Evolutionary conservation across 495 filamentous ascomycete genomes (phyloP), one percentile per base, ranked within the genome.

Genomic region (Massariosphaeria phaeospora): DNA sequence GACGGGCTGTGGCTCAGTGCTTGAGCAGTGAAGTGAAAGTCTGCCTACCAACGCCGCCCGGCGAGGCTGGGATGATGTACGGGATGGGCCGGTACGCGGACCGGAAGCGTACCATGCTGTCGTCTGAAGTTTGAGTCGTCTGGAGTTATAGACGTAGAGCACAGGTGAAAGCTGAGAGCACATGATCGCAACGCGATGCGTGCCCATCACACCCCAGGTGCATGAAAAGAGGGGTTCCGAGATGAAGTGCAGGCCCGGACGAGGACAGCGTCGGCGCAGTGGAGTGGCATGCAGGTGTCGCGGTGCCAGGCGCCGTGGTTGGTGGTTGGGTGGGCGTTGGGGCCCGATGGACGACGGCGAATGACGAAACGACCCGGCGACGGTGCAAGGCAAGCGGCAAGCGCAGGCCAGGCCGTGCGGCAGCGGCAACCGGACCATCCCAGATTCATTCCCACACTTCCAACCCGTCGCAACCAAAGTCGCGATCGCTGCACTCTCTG

Each of bases 151-250:
- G n/a, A n/a, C n/a, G n/a, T n/a, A n/a, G n/a, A n/a, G n/a, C n/a
- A n/a, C n/a, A n/a, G n/a, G n/a, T n/a, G n/a, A n/a, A 39, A 18
- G 35, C 35, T 18, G n/a, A 9, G n/a, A 40, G 33, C 51, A 54
- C 51, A 54, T 54, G 51, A 54, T 17, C 21, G 27, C 12, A 12
- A 11, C 9, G 17, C 18, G 41, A 54, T 54, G 51, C 51, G 51
- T 54, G 51, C 35, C 40, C 40, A 46, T 45, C 51, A 54, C 51
- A 20, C 51, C 11, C 30, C 13, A 30, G 5, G 40, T 54, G 51
- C 51, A 54, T 25, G 42, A 33, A 52, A 36, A 46, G 51, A 36
- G 51, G 51, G 49, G 36, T 33, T 7, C 31, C 7, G 10, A 29
- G 20, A 21, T 31, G 27, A 35, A 47, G 10, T 45, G 42, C 42